A percentile compares a stretch with the other conserved stretches of the same genome.
phyloP scores from a whole-genome alignment of 2,329 filamentous ascomycete genomes.

The Phaeosphaeria sp. region DNA sequence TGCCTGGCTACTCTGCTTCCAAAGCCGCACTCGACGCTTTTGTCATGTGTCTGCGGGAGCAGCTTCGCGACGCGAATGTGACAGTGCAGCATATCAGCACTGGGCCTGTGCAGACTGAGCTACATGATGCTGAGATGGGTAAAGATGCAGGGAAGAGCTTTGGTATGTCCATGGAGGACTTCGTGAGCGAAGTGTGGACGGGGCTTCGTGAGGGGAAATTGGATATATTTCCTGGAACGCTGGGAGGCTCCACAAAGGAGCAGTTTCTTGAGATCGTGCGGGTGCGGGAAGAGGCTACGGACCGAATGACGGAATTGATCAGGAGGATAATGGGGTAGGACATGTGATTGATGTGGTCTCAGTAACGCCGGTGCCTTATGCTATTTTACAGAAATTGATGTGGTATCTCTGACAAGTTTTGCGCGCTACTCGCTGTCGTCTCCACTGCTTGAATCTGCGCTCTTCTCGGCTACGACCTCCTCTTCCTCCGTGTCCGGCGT shows the following conservation, averaged over 20 bases:
- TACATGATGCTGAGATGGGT: conserved; percentile 56
- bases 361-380: neutral
- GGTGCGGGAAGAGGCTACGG: conserved; percentile 31
- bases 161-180: conserved; percentile 58
- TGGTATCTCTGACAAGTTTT: conserved; percentile 20
- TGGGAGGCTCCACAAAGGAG: conserved; percentile 32
- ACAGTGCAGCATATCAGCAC: conserved; percentile 60
- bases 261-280: conserved; percentile 44
- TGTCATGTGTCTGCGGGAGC: conserved; percentile 53
- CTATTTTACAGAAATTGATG: neutral
- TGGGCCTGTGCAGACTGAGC: conserved; percentile 53
- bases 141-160: conserved; percentile 50
- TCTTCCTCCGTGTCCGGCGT: conserved; percentile 35
- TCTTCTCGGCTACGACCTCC: conserved; percentile 22
- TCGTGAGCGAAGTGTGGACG: conserved; percentile 54
- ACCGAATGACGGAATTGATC: conserved; percentile 16
- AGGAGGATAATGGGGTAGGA: conserved; percentile 2
- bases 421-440: conserved; percentile 27
- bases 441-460: conserved; percentile 26
- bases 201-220: conserved; percentile 52
- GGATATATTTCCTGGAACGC: conserved; percentile 49
- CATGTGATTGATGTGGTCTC: neutral
- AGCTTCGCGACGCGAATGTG: conserved; percentile 47
- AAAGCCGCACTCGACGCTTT: conserved; percentile 62
- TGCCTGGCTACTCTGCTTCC: conserved; percentile 60